These are phyloP conservation scores for Amanita pallidorosea DNA, from an alignment of 768 basidiomycete genomes.

Conservation along the genomic window DNA sequence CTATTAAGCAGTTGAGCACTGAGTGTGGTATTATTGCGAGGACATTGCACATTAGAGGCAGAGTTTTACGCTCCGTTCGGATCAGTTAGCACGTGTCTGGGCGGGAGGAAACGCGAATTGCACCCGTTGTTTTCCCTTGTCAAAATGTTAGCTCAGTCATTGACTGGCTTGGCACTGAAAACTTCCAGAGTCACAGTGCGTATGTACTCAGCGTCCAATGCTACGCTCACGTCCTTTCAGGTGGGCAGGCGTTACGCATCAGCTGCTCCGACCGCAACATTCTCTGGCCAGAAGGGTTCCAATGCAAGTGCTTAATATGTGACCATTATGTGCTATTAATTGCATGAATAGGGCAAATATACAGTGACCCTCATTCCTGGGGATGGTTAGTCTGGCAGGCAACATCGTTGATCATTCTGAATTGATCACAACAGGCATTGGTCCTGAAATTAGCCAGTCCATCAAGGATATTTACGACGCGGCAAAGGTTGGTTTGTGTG, in stretches of 20 bases:
- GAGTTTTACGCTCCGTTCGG: neutral
- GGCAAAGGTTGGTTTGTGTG: slow-evolving; percentile 46
- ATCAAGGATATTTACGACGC: slow-evolving; percentile 89
- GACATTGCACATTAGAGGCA: neutral
- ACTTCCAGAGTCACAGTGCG: slow-evolving; percentile 40
- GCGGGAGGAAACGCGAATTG: neutral
- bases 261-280: slow-evolving; percentile 78
- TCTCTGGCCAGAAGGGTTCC: slow-evolving; percentile 80
- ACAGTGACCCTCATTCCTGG: slow-evolving; percentile 94
- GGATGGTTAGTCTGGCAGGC: slow-evolving; percentile 52
- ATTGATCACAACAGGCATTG: slow-evolving; percentile 61
- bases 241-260: slow-evolving; percentile 56
- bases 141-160: slow-evolving; percentile 48
- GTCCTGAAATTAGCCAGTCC: slow-evolving; percentile 95
- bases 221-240: slow-evolving; percentile 18
- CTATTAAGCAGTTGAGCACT: slow-evolving; percentile 54
- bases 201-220: neutral
- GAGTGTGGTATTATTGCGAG: neutral
- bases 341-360: slow-evolving; percentile 72
- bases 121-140: neutral
- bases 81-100: slow-evolving; percentile 3
- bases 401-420: neutral
- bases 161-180: slow-evolving; percentile 46
- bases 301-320: slow-evolving; percentile 46
- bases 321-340: slow-evolving; percentile 3